Evolutionary conservation across 169 alveolate species (phyloP).

Genomic region (Cryptosporidium andersoni): DNA sequence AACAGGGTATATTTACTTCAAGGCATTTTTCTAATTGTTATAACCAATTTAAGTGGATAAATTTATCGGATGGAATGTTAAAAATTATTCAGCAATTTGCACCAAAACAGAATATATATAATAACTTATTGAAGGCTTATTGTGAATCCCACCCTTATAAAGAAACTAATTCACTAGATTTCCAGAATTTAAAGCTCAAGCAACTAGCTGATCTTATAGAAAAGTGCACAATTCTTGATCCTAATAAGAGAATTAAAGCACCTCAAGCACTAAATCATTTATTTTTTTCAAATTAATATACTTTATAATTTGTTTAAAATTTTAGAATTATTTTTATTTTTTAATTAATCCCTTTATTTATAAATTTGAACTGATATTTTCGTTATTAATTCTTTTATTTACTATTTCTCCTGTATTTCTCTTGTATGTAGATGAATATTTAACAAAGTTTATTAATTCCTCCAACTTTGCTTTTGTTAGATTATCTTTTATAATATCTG

Average conservation of each 20-base stretch:
- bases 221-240: slow-evolving; percentile 92
- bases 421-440: not conserved
- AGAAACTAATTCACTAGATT: slow-evolving; percentile 4
- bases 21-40: slow-evolving; percentile 86
- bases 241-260: slow-evolving; percentile 93
- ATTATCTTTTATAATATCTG: not conserved
- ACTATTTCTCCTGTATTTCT: not conserved
- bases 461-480: not conserved
- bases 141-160: not conserved
- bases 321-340: not conserved
- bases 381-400: not conserved
- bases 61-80: slow-evolving; percentile 77
- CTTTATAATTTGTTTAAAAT: slow-evolving; percentile 1
- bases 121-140: slow-evolving; percentile 70
- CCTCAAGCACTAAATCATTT: slow-evolving; percentile 96
- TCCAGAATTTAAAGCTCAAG: slow-evolving; percentile 75
- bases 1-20: slow-evolving; percentile 84
- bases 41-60: slow-evolving; percentile 79
- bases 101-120: slow-evolving; percentile 72
- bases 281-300: slow-evolving; percentile 75
- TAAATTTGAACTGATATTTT: not conserved
- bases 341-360: not conserved
- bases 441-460: not conserved
- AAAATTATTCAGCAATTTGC: slow-evolving; percentile 76
- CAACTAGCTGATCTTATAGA: slow-evolving; percentile 92